Percentiles rank a stretch among this genome's conserved stretches.
Conservation (phyloP, 1,139 yeast genomes). For the Kodamaea anthophila region DNA sequence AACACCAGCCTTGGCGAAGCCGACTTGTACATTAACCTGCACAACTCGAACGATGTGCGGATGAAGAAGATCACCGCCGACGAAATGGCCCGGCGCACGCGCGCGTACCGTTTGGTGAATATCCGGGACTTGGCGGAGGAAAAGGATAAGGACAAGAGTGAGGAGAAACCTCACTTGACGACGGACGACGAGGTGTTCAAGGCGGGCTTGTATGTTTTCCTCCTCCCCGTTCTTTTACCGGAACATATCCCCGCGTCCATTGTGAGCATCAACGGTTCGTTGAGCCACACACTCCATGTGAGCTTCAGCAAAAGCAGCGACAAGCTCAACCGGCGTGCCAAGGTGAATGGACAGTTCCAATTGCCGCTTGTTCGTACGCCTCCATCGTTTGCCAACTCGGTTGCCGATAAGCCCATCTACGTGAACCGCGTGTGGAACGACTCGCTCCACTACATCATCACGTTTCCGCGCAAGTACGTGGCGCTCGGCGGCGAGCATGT, state of each 20-base stretch:
- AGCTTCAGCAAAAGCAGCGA: conserved; percentile 30
- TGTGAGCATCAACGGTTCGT: conserved; percentile 46
- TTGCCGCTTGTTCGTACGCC: conserved; percentile 69
- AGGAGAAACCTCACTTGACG: neutral
- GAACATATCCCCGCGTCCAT: conserved; percentile 69
- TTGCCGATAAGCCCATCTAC: conserved; percentile 74
- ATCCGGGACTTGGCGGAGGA: conserved; percentile 15
- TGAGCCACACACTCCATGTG: conserved; percentile 31
- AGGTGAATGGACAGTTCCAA: conserved; percentile 25
- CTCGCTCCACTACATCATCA: conserved; percentile 68
- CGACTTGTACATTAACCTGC: conserved; percentile 39
- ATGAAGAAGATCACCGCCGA: conserved; percentile 25
- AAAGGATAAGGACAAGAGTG: conserved; percentile 7
- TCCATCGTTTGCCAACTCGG: conserved; percentile 67
- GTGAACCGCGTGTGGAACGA: conserved; percentile 82
- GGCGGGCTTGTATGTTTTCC: conserved; percentile 77
- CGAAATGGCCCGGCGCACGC: conserved; percentile 32
- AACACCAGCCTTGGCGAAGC: conserved; percentile 35
- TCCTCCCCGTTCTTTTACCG: conserved; percentile 67
- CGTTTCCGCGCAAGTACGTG: conserved; percentile 70
- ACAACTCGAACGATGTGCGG: conserved; percentile 31
- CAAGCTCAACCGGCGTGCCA: conserved; percentile 30
- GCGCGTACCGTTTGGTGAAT: conserved; percentile 26
- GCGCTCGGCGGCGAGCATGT: conserved; percentile 61
- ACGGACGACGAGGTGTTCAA: conserved; percentile 25